These are phyloP conservation scores for Fraxinus dipetala DNA, from an alignment of 305 asterid species.

Conservation along the genomic window DNA sequence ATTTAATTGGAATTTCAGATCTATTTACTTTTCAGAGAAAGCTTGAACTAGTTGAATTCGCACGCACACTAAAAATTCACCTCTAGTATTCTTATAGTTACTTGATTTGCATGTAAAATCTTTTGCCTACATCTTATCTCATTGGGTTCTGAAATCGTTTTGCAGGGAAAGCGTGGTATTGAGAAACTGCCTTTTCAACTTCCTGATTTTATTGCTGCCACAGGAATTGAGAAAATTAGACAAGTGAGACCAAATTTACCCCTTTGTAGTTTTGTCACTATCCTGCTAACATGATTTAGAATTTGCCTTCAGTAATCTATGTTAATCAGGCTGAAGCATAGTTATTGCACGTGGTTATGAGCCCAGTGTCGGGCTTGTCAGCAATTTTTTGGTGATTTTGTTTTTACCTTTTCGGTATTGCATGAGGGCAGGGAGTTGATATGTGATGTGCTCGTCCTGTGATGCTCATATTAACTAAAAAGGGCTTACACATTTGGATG, in stretches of 20 bases:
- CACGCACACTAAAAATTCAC: neutral
- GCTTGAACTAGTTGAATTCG: conserved; percentile 7
- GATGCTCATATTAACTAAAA: neutral
- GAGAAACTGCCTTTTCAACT: conserved; percentile 95
- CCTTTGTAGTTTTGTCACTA: conserved; percentile 10
- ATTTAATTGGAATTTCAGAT: conserved; percentile 18
- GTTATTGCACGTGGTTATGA: neutral
- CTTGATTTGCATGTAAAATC: conserved; percentile 7
- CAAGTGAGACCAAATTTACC: conserved; percentile 51
- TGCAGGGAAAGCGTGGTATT: conserved; percentile 98
- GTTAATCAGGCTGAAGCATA: neutral
- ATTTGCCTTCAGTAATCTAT: neutral
- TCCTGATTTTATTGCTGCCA: conserved; percentile 96
- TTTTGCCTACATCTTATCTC: conserved; percentile 31
- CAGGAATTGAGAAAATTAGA: conserved; percentile 95
- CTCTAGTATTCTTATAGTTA: neutral
- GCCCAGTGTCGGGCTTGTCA: neutral
- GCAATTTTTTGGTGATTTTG: neutral
- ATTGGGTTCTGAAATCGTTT: conserved; percentile 33
- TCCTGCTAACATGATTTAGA: neutral
- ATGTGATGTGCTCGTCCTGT: neutral
- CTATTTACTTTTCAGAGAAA: conserved; percentile 4
- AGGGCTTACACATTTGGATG: neutral
- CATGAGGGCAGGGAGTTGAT: neutral
- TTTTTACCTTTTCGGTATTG: neutral